Percentiles rank a stretch among this genome's conserved stretches.
These are phyloP conservation scores for Aspergillus costaricaensis DNA, from an alignment of 2,329 filamentous ascomycete species.

Conservation along the genomic window DNA sequence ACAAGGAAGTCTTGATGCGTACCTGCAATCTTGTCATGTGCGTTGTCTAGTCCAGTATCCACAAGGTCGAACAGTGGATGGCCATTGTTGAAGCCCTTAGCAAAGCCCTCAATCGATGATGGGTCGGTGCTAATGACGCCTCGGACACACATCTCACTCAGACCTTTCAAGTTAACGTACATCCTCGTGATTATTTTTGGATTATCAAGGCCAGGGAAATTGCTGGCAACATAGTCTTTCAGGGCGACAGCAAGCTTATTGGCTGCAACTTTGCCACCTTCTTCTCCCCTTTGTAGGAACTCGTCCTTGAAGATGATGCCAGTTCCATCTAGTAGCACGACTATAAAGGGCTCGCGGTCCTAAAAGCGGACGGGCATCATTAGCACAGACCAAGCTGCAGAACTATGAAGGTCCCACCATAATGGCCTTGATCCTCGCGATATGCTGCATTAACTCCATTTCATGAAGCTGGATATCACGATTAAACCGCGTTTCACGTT, in stretches of 20 bases:
- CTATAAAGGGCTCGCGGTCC: slow-evolving; percentile 57
- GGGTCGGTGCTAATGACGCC: slow-evolving; percentile 48
- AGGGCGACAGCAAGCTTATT: slow-evolving; percentile 49
- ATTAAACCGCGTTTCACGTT: slow-evolving; percentile 51
- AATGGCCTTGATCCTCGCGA: slow-evolving; percentile 46
- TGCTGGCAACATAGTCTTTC: slow-evolving; percentile 45
- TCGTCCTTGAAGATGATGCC: slow-evolving; percentile 58
- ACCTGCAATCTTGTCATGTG: slow-evolving; percentile 53
- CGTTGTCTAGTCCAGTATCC: slow-evolving; percentile 48
- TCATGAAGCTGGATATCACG: slow-evolving; percentile 51
- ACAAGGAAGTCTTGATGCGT: slow-evolving; percentile 18
- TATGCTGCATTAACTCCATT: slow-evolving; percentile 50
- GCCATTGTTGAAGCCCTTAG: slow-evolving; percentile 57
- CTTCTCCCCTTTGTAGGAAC: slow-evolving; percentile 52
- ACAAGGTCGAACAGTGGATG: slow-evolving; percentile 54
- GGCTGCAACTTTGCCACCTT: slow-evolving; percentile 57
- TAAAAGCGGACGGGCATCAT: slow-evolving; percentile 25
- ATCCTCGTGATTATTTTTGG: slow-evolving; percentile 55
- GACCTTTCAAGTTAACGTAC: slow-evolving; percentile 56
- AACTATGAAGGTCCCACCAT: slow-evolving; percentile 39
- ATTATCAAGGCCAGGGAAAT: slow-evolving; percentile 44
- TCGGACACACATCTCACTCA: slow-evolving; percentile 51
- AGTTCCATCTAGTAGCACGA: slow-evolving; percentile 59
- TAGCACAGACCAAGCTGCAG: not conserved
- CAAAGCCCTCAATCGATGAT: slow-evolving; percentile 53